Evolutionary conservation across 2,329 filamentous ascomycete genomes (phyloP).

Genomic region (Ophiognomonia clavigignenti-juglandacearum): DNA sequence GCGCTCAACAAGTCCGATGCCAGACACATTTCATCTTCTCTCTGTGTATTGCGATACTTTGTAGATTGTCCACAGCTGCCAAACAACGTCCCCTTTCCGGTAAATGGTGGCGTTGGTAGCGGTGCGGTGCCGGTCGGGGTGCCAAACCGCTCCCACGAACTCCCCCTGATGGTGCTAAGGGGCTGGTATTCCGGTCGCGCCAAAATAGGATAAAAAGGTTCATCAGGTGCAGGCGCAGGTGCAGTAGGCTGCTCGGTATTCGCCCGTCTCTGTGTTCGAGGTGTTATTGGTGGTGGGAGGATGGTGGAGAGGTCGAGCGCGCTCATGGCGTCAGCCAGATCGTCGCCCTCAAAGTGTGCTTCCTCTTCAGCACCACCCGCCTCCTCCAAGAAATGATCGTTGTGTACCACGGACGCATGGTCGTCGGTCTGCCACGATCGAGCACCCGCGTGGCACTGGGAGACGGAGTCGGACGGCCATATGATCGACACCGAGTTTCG

Average conservation of each 20-base stretch:
- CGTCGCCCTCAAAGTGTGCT: background rate
- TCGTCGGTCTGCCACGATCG: background rate
- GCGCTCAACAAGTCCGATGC: slow-evolving; percentile 3
- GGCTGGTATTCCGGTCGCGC: background rate
- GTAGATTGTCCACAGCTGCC: background rate
- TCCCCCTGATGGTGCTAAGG: background rate
- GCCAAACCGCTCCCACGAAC: background rate
- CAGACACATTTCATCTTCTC: background rate
- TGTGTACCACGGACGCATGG: too few relatives aligned
- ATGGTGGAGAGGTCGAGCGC: slow-evolving; percentile 5
- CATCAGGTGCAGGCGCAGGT: background rate
- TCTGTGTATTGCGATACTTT: background rate
- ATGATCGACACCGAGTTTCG: slow-evolving; percentile 1
- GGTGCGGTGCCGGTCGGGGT: background rate
- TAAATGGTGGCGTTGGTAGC: too few relatives aligned
- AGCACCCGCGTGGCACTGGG: background rate
- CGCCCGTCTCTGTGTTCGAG: background rate
- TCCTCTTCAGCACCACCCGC: too few relatives aligned
- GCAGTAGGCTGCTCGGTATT: background rate
- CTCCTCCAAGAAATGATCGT: too few relatives aligned
- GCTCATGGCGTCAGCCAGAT: slow-evolving; percentile 2
- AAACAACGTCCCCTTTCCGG: background rate
- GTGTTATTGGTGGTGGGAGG: background rate
- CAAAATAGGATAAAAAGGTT: background rate
- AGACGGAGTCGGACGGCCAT: slow-evolving; percentile 12